A percentile compares a stretch with the other conserved stretches of the same genome.
Conservation (phyloP, 2,329 filamentous ascomycete genomes). For the Beauveria sp. region DNA sequence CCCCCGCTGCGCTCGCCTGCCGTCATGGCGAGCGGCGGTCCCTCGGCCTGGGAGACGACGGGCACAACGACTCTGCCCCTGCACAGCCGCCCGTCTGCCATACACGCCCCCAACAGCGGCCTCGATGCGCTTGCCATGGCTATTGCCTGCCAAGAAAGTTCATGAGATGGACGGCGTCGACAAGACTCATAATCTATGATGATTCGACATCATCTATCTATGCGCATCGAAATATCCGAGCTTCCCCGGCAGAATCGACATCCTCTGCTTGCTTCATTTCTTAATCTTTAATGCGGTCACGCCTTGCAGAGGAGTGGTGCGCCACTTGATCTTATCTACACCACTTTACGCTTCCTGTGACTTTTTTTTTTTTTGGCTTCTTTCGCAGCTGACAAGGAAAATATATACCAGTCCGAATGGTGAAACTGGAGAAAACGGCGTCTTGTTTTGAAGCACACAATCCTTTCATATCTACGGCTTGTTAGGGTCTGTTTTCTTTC, state of each 20-base stretch:
- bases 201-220: not conserved
- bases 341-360: not conserved
- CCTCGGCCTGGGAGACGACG: constrained; percentile 38
- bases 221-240: not conserved
- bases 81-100: constrained; percentile 35
- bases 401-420: constrained; percentile 2
- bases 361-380: not conserved
- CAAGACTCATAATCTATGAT: not conserved
- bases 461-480: not conserved
- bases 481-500: not conserved
- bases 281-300: constrained; percentile 7
- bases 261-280: not conserved
- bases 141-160: constrained; percentile 42
- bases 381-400: not conserved
- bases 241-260: constrained; percentile 1
- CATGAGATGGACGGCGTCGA: not conserved
- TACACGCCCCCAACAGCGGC: constrained; percentile 41
- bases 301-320: not conserved
- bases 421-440: not conserved
- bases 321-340: not conserved
- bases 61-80: constrained; percentile 34
- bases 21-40: constrained; percentile 13
- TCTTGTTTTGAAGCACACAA: not conserved
- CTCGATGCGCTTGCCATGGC: constrained; percentile 49
- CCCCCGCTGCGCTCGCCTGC: constrained; percentile 29